These are phyloP conservation scores for Saprolegnia diclina DNA, from an alignment of 352 stramenopile species.

Conservation along the genomic window DNA sequence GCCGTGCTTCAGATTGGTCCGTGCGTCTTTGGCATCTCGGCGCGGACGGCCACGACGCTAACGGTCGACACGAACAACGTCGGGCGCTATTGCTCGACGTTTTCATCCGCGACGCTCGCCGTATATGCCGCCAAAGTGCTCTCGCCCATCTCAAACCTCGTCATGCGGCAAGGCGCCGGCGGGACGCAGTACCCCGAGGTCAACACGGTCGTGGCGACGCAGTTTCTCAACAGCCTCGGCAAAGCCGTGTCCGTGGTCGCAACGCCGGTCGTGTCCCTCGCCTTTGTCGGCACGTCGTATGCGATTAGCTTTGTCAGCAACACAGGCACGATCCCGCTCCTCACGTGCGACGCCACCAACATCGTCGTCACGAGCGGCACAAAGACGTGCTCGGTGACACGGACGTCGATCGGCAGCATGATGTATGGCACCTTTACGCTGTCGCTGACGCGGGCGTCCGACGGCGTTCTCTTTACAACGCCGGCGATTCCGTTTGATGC, in stretches of 20 bases:
- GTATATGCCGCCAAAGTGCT: slow-evolving; percentile 58
- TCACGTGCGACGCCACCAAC: slow-evolving; percentile 36
- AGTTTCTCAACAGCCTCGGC: slow-evolving; percentile 45
- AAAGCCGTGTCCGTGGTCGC: slow-evolving; percentile 45
- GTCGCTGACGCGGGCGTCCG: slow-evolving; percentile 40
- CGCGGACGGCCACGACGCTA: slow-evolving; percentile 36
- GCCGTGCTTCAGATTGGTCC: slow-evolving; percentile 44
- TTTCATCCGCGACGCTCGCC: slow-evolving; percentile 33
- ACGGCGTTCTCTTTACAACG: slow-evolving; percentile 28
- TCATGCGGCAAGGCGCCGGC: slow-evolving; percentile 22
- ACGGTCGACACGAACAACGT: slow-evolving; percentile 39
- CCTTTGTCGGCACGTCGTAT: slow-evolving; percentile 59
- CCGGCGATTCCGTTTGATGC: slow-evolving; percentile 66
- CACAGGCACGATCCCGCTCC: slow-evolving; percentile 49
- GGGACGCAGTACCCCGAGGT: slow-evolving; percentile 29
- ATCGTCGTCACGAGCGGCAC: slow-evolving; percentile 36
- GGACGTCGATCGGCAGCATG: slow-evolving; percentile 51
- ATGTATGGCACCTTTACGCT: slow-evolving; percentile 63
- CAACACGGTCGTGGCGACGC: slow-evolving; percentile 36
- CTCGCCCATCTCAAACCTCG: slow-evolving; percentile 25
- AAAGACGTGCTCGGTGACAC: slow-evolving; percentile 34
- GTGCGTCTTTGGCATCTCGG: slow-evolving; percentile 52
- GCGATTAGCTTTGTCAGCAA: slow-evolving; percentile 55
- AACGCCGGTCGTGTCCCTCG: slow-evolving; percentile 34
- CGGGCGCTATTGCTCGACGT: slow-evolving; percentile 46